Percentiles rank a stretch among this genome's conserved stretches.
Conservation (phyloP, 257 asterid genomes). For the Hygrophila difformis region DNA sequence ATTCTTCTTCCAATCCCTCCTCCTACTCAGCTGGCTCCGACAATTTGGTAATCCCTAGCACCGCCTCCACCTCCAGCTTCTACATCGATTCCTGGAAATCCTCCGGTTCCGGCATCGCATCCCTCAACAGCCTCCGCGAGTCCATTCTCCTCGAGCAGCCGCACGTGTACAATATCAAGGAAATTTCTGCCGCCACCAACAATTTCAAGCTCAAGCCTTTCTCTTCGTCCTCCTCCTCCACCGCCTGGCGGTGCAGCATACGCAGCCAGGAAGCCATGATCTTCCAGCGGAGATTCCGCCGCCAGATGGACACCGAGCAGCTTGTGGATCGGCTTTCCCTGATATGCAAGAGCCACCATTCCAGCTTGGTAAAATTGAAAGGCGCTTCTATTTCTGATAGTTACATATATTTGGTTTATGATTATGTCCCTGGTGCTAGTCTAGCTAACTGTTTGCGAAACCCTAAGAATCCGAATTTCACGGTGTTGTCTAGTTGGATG, state of each 20-base stretch:
- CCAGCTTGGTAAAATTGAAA: conserved; percentile 60
- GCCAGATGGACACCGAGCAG: conserved; percentile 47
- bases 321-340: conserved; percentile 44
- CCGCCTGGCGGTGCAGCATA: conserved; percentile 61
- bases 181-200: conserved; percentile 58
- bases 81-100: conserved; percentile 5
- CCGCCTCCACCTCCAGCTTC: neutral
- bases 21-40: neutral
- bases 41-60: neutral
- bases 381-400: conserved; percentile 72
- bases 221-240: conserved; percentile 50
- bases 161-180: conserved; percentile 47
- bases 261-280: conserved; percentile 39
- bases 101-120: conserved; percentile 20
- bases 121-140: conserved; percentile 47
- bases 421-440: conserved; percentile 52
- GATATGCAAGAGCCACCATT: conserved; percentile 69
- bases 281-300: conserved; percentile 63
- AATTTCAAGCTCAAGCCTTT: conserved; percentile 44
- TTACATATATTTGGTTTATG: conserved; percentile 64
- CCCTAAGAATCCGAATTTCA: conserved; percentile 48
- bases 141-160: conserved; percentile 45
- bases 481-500: conserved; percentile 66
- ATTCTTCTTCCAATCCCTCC: neutral
- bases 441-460: conserved; percentile 60